Evolutionary conservation across 345 rosid species (phyloP).

Genomic region (Dipteronia dyeriana): DNA sequence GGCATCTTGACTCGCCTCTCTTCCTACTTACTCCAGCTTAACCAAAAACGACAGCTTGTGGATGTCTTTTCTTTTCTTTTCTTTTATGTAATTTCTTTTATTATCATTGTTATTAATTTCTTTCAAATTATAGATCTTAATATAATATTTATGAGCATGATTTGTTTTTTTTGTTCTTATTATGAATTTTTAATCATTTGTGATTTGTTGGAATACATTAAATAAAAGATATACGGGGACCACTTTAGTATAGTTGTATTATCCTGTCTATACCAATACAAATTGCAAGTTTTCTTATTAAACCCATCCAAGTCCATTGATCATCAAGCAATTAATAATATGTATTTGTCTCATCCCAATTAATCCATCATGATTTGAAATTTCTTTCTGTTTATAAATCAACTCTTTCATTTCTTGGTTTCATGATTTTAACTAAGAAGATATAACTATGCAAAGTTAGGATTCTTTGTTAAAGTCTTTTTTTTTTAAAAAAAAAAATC

Average conservation of each 20-base stretch:
- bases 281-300: constrained; percentile 6
- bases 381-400: no score
- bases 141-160: neutral
- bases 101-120: neutral
- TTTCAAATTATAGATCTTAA: no score
- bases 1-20: neutral
- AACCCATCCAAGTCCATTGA: neutral
- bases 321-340: no score
- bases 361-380: no score
- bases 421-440: no score
- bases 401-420: neutral
- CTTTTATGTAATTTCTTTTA: neutral
- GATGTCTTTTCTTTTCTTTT: neutral
- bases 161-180: constrained; percentile 2
- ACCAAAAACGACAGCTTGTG: no score
- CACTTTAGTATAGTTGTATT: constrained; percentile 2
- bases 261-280: neutral
- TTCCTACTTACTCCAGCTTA: neutral
- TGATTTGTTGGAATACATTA: no score
- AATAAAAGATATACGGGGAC: neutral
- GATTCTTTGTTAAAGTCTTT: no score
- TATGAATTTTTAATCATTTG: no score
- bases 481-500: no score
- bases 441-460: no score
- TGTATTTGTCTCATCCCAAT: no score